Conservation (phyloP, 2,329 filamentous ascomycete genomes). For the Aspergillus awamori region DNA sequence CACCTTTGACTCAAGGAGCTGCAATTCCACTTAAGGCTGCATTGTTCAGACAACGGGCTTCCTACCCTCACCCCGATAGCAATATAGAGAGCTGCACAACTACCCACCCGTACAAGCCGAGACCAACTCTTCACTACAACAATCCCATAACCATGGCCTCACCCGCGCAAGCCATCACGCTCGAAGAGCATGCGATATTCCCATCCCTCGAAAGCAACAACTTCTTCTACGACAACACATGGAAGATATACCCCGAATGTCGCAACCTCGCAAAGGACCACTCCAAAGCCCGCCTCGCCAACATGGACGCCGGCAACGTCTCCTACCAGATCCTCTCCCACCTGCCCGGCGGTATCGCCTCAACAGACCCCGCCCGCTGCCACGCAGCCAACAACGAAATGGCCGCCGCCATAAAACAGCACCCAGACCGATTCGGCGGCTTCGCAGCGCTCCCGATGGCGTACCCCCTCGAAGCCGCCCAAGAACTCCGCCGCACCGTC, state of each 20-base stretch:
- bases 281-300: conserved; percentile 13
- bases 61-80: not conserved
- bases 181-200: conserved; percentile 25
- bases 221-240: conserved; percentile 14
- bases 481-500: conserved; percentile 45
- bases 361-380: conserved; percentile 12
- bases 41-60: not conserved
- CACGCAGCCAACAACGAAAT: conserved; percentile 38
- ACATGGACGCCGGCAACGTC: conserved; percentile 12
- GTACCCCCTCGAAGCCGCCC: conserved; percentile 39
- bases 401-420: conserved; percentile 28
- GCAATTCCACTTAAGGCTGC: not conserved
- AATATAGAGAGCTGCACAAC: not conserved
- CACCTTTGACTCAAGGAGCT: not conserved
- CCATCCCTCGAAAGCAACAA: conserved; percentile 10
- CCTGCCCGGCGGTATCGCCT: conserved; percentile 17
- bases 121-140: not conserved
- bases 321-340: conserved; percentile 19
- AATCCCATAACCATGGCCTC: conserved; percentile 9
- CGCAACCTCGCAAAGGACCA: conserved; percentile 15
- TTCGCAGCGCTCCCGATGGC: conserved; percentile 49
- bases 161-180: conserved; percentile 19
- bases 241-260: conserved; percentile 16
- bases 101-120: not conserved
- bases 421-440: conserved; percentile 45